Evolutionary conservation across 2,329 filamentous ascomycete species (phyloP).

Genomic region (Phaeosphaeria sp.): DNA sequence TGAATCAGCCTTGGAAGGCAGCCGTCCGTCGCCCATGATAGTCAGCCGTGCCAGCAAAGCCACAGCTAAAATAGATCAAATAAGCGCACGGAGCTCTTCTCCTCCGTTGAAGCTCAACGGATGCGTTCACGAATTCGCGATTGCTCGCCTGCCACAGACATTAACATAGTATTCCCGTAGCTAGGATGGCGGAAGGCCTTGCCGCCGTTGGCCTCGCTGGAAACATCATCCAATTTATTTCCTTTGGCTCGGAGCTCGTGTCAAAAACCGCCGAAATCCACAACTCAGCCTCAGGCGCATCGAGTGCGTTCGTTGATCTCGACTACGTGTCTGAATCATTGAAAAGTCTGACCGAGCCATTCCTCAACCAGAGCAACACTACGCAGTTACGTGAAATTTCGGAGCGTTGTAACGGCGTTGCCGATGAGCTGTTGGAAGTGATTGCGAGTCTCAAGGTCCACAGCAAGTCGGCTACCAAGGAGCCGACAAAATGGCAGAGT

Average conservation of each 20-base stretch:
- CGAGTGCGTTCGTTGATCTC: constrained; percentile 1
- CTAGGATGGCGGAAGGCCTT: neutral
- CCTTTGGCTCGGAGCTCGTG: constrained; percentile 8
- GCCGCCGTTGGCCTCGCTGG: constrained; percentile 9
- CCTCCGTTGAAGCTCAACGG: neutral
- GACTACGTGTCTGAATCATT: constrained; percentile 3
- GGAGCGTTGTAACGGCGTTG: neutral
- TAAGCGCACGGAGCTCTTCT: neutral
- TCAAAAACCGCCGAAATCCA: constrained; percentile 1
- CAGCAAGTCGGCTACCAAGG: neutral
- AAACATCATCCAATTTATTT: constrained; percentile 15
- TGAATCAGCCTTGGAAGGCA: neutral
- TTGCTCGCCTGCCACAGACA: too few species aligned
- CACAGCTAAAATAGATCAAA: neutral
- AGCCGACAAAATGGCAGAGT: neutral
- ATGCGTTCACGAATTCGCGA: too few species aligned
- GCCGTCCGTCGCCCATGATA: too few species aligned
- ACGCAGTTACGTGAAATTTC: neutral
- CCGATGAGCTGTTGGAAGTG: neutral
- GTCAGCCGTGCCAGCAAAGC: neutral
- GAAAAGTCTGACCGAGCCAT: neutral
- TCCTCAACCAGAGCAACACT: neutral
- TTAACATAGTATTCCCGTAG: neutral
- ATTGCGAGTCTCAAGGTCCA: neutral
- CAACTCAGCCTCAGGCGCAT: neutral